Conservation (phyloP, 768 basidiomycete species). For the Amanita brunnescens region DNA sequence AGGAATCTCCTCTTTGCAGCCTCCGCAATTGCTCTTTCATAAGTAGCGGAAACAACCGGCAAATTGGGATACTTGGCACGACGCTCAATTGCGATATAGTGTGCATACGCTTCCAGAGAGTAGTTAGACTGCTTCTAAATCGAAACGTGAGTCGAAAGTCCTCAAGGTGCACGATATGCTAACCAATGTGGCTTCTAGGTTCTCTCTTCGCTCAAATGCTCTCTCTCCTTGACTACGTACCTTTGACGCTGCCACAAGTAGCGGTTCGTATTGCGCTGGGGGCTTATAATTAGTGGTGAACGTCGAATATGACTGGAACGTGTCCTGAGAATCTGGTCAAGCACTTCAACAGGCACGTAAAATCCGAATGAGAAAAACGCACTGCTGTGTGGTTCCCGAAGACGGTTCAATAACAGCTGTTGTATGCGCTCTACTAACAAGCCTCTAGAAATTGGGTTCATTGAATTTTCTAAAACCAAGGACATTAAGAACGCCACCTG, state of each 20-base stretch:
- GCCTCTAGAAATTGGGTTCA: conserved; percentile 23
- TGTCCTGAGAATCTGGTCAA: conserved; percentile 67
- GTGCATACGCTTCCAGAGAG: conserved; percentile 53
- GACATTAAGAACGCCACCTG: conserved; percentile 25
- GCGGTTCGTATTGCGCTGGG: conserved; percentile 64
- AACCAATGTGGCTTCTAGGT: conserved; percentile 53
- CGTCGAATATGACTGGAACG: conserved; percentile 77
- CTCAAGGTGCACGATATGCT: conserved; percentile 10
- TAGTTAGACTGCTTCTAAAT: conserved; percentile 25
- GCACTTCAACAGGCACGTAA: not conserved
- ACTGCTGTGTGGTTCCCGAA: conserved; percentile 75
- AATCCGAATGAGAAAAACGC: conserved; percentile 9
- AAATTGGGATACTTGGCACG: conserved; percentile 50
- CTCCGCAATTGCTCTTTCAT: conserved; percentile 71
- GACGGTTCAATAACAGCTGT: conserved; percentile 50
- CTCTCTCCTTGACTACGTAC: conserved; percentile 51
- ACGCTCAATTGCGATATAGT: conserved; percentile 57
- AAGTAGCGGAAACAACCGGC: conserved; percentile 47
- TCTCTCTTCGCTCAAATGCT: conserved; percentile 55
- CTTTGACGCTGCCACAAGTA: conserved; percentile 74
- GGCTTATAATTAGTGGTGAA: conserved; percentile 79
- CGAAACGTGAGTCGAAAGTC: not conserved
- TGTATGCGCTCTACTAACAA: conserved; percentile 44
- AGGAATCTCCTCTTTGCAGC: conserved; percentile 51
- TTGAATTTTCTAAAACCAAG: not conserved